Evolutionary conservation across 2,329 filamentous ascomycete genomes (phyloP), one percentile per base, ranked within the genome.

Genomic region (Sporothrix mexicana): DNA sequence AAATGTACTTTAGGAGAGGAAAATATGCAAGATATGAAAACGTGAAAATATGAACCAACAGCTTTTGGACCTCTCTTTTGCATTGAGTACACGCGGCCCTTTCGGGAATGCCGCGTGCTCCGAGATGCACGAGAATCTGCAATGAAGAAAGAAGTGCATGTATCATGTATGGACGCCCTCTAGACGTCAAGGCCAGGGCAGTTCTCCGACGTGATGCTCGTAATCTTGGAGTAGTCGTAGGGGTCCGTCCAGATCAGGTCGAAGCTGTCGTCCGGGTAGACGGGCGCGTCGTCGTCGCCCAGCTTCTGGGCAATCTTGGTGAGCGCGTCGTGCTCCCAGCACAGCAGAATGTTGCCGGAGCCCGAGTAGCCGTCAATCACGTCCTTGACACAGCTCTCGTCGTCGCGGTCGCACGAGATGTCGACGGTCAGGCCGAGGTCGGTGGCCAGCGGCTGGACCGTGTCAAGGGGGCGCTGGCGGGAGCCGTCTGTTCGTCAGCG

Each of bases 171-270:
- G 13, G 43, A 36, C 12, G 15, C 23, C 68, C 49, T 12, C 47
- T 64, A 77, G 30, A 72, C 59, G 75, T 89, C 87, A 73, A 90
- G 77, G 0, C 87, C 87, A 0, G 86, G 83, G 72, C 88, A 90
- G 67, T 83, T 78, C 79, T 90, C 87, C 6, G 84, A 86, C 0
- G 83, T 84, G 36, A 81, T 78, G 0, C 79, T 76, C 0, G 83
- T 84, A 68, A 90, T 84, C 17, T 79, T 74, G 1, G 76, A 79
- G 77, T 89, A 90, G 3, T 84, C 82, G 1, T 80, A 80, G 2
- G 86, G 86, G 75, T 87, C 83, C 0, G 85, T 88, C 88, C 88
- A 90, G 74, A 90, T 89, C 17, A 88, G 75, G 76, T 90, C 81
- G 69, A 82, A 90, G 1, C 81, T 78, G 73, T 85, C 82, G 74